Evolutionary conservation across 305 asterid species (phyloP).

Genomic region (Fraxinus dipetala): DNA sequence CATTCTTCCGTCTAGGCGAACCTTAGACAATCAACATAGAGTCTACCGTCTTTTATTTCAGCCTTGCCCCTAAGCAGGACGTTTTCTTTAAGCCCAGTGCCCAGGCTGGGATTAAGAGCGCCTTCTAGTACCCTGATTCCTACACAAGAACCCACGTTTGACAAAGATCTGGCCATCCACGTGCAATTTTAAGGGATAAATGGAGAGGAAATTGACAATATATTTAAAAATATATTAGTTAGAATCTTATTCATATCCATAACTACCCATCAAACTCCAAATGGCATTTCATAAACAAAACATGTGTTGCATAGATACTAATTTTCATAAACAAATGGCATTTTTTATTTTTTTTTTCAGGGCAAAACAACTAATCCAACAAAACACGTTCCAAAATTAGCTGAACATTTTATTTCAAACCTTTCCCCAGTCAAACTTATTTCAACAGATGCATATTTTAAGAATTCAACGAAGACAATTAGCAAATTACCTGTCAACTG

Average conservation of each 20-base stretch:
- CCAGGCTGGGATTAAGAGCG: not conserved
- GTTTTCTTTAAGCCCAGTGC: not conserved
- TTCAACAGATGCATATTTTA: not conserved
- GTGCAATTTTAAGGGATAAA: not conserved
- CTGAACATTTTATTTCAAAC: not conserved
- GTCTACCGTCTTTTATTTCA: no score
- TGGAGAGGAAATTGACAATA: not conserved
- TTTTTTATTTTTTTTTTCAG: no score
- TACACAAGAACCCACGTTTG: not conserved
- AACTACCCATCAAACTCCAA: not conserved
- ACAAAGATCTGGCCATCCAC: not conserved
- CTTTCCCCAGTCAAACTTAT: not conserved
- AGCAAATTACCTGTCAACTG: not conserved
- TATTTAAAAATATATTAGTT: not conserved
- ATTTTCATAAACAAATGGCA: not conserved
- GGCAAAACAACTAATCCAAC: not conserved
- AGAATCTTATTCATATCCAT: not conserved
- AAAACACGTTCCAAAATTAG: not conserved
- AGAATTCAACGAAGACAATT: not conserved
- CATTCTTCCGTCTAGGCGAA: not conserved
- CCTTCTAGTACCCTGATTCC: not conserved
- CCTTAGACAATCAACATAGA: not conserved
- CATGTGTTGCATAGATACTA: not conserved
- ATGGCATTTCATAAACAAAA: not conserved
- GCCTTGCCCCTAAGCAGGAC: not conserved